phyloP scores from a whole-genome alignment of 495 filamentous ascomycete species.

The Halenospora varia region DNA sequence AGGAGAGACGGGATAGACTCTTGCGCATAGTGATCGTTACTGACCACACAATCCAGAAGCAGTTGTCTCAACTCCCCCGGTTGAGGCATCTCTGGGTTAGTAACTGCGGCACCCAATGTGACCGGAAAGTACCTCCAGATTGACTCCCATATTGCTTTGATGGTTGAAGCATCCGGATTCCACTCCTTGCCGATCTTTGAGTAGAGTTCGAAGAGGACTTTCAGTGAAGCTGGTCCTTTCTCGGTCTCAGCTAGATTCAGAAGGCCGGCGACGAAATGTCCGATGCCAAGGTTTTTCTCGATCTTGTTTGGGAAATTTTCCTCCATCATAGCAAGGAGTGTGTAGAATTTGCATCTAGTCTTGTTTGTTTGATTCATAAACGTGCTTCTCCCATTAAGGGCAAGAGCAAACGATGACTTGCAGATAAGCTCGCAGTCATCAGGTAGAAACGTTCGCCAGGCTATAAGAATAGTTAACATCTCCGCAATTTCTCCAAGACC shows the following conservation, averaged over 20 bases:
- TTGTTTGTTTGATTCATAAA: slow-evolving; percentile 39
- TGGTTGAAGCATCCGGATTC: background rate
- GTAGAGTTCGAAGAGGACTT: slow-evolving; percentile 43
- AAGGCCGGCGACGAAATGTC: slow-evolving; percentile 10
- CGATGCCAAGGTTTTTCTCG: slow-evolving; percentile 5
- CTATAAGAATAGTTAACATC: background rate
- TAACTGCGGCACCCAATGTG: slow-evolving; percentile 34
- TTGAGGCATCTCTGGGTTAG: slow-evolving; percentile 34
- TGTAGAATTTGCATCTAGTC: slow-evolving; percentile 44
- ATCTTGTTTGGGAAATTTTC: slow-evolving; percentile 9
- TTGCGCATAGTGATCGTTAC: slow-evolving; percentile 35
- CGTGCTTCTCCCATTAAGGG: slow-evolving; percentile 4
- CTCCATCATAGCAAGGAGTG: slow-evolving; percentile 39
- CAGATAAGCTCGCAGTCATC: slow-evolving; percentile 6
- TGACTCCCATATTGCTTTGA: slow-evolving; percentile 27
- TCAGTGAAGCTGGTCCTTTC: slow-evolving; percentile 44
- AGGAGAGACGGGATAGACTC: slow-evolving; percentile 41
- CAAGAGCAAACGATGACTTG: slow-evolving; percentile 10
- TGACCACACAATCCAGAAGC: slow-evolving; percentile 42
- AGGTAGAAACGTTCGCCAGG: slow-evolving; percentile 7
- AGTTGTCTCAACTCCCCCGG: slow-evolving; percentile 44
- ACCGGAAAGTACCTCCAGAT: slow-evolving; percentile 50
- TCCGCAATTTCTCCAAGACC: background rate
- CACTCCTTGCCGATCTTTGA: slow-evolving; percentile 33
- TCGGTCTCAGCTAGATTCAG: slow-evolving; percentile 27